Evolutionary conservation across 768 basidiomycete species (phyloP), one percentile per base, ranked within the genome.

Genomic region (Mycena latifolia): DNA sequence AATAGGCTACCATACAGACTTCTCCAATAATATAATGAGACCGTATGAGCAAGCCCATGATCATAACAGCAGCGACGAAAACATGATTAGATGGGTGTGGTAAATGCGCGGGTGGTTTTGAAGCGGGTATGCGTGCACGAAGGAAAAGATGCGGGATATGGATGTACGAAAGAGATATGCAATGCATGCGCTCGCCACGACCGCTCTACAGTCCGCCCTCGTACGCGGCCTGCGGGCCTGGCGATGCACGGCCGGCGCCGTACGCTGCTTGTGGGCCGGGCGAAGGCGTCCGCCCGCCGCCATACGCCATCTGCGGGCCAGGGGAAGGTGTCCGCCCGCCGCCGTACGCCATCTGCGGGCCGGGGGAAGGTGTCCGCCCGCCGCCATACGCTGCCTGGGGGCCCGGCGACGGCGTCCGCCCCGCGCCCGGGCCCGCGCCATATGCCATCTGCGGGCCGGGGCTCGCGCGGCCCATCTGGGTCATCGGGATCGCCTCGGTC

Each of bases 401-500:
- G 1, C 76, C 81, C 54, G 82, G 82, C 57, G 75, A 77, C 74
- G 73, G 74, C 67, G 41, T 47, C 63, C 78, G n/a, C 8, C 80
- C 81, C 58, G 75, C 73, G 41, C 78, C n/a, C n/a, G n/a, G 70
- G 17, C 79, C 71, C 50, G 48, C 22, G 35, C 24, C 35, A 33
- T 53, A 53, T 33, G 37, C 37, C 52, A 53, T 25, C 7, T 33
- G 52, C 24, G 52, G n/a, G n/a, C n/a, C 81, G 59, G 82, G 82
- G 59, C 80, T 81, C 57, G 75, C 73, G 33, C 78, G 69, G 20
- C 79, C 71, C 83, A 89, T 84, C 72, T 91, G 89, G 0, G 86
- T 92, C 92, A 94, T 93, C 22, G 91, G 90, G 54, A 92, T 91
- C 5, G 86, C 83, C 74, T 94, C 92, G 50, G n/a, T 52, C 51